These are phyloP conservation scores for Penicillium ochrochloron DNA, from an alignment of 495 filamentous ascomycete species.

Conservation along the genomic window DNA sequence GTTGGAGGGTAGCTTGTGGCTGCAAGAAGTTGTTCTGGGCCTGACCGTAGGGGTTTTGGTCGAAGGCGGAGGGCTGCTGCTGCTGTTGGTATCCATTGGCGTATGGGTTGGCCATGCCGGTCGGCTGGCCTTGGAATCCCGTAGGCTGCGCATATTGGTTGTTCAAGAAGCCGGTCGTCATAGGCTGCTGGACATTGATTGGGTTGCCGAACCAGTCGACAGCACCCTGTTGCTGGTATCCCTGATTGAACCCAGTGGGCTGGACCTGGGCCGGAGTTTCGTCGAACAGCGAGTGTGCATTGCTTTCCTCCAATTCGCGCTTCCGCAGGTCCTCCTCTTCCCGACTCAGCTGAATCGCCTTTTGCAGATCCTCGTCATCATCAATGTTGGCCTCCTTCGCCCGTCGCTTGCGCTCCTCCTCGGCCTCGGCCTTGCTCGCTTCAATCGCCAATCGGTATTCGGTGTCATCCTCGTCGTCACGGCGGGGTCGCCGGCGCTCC, in stretches of 20 bases:
- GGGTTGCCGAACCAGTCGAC: constrained; percentile 98
- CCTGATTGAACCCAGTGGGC: constrained; percentile 88
- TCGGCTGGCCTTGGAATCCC: constrained; percentile 65
- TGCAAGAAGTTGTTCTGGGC: constrained; percentile 56
- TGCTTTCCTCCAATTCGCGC: constrained; percentile 87
- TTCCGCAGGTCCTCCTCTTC: constrained; percentile 90
- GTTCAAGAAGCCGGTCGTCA: constrained; percentile 81
- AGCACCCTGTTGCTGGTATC: constrained; percentile 92
- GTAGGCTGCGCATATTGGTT: constrained; percentile 80
- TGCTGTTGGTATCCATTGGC: constrained; percentile 71
- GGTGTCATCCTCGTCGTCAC: constrained; percentile 82
- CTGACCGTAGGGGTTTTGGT: constrained; percentile 60
- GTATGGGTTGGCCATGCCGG: constrained; percentile 71
- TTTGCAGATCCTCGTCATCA: constrained; percentile 87
- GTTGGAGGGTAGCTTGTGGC: constrained; percentile 59
- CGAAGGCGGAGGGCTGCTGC: constrained; percentile 66
- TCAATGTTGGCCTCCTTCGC: constrained; percentile 56
- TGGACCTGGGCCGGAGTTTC: constrained; percentile 76
- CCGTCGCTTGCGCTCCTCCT: constrained; percentile 80
- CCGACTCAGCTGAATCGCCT: constrained; percentile 94
- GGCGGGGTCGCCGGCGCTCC: constrained; percentile 51
- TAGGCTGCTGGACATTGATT: constrained; percentile 73
- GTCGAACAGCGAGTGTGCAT: constrained; percentile 86
- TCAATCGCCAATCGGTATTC: constrained; percentile 94
- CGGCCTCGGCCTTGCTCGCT: constrained; percentile 93